phyloP scores from a whole-genome alignment of 1,284 basidiomycete genomes.

The Cryptococcus sp. region DNA sequence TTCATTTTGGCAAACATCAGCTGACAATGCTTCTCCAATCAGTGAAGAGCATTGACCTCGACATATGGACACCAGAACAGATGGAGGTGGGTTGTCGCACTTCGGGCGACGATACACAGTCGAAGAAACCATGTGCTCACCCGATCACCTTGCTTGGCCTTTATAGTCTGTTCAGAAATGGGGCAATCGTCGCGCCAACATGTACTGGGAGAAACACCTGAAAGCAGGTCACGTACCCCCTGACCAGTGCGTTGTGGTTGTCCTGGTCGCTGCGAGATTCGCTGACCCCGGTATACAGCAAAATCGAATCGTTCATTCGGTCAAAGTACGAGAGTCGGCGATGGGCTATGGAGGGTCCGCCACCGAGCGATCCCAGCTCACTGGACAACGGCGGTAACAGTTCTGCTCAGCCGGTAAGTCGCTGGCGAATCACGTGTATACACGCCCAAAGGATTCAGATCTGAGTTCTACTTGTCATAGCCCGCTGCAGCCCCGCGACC shows the following conservation, averaged over 20 bases:
- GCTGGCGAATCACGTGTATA: too few species aligned
- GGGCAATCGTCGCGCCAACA: slow-evolving; percentile 89
- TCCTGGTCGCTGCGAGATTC: neutral
- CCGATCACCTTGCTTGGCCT: slow-evolving; percentile 2
- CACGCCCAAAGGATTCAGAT: neutral
- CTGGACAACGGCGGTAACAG: slow-evolving; percentile 61
- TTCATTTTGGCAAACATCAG: neutral
- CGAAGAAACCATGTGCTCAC: neutral
- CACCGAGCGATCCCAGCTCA: slow-evolving; percentile 76
- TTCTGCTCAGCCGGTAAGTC: slow-evolving; percentile 23
- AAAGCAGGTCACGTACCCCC: slow-evolving; percentile 89
- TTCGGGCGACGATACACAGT: neutral
- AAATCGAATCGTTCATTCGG: slow-evolving; percentile 97
- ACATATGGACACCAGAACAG: slow-evolving; percentile 97
- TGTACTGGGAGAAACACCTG: slow-evolving; percentile 97
- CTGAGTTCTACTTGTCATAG: neutral
- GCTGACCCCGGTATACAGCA: slow-evolving; percentile 59
- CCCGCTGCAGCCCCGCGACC: slow-evolving; percentile 16
- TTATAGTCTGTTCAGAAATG: slow-evolving; percentile 81
- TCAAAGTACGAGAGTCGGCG: slow-evolving; percentile 93
- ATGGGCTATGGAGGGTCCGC: slow-evolving; percentile 89
- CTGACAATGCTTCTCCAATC: neutral
- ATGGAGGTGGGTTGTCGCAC: slow-evolving; percentile 70
- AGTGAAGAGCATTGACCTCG: slow-evolving; percentile 97
- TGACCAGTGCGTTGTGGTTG: slow-evolving; percentile 73